These are phyloP conservation scores for Phytophthora agathidicida DNA, from an alignment of 352 stramenopile genomes.

Conservation along the genomic window DNA sequence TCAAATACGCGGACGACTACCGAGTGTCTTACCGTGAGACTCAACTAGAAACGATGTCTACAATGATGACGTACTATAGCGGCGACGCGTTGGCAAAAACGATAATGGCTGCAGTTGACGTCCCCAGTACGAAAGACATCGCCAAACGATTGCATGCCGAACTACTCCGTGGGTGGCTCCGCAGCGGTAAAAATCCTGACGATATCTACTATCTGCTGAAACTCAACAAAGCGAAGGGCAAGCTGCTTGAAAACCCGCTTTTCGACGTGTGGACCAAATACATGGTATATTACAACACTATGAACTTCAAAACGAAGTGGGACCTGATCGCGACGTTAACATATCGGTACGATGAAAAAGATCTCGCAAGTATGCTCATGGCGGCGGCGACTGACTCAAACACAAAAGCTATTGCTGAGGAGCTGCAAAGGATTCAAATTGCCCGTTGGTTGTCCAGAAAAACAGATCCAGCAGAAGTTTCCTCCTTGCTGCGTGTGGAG, in stretches of 20 bases:
- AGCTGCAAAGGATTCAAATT: neutral
- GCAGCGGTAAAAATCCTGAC: neutral
- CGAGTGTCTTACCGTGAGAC: neutral
- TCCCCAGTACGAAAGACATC: neutral
- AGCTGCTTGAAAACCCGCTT: constrained; percentile 1
- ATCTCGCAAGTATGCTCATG: neutral
- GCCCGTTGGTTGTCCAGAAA: neutral
- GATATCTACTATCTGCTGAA: neutral
- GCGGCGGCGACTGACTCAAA: neutral
- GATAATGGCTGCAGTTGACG: neutral
- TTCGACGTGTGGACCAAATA: constrained; percentile 11
- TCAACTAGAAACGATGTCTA: neutral
- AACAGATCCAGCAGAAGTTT: neutral
- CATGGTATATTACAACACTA: neutral
- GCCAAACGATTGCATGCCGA: constrained; percentile 4
- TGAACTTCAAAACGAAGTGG: neutral
- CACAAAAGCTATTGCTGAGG: neutral
- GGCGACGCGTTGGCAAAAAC: constrained; percentile 9
- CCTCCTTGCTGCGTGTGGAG: neutral
- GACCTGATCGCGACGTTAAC: neutral
- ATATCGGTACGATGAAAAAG: neutral
- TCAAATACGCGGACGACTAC: constrained; percentile 21
- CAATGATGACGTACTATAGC: neutral
- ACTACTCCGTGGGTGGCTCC: neutral
- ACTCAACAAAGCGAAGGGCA: neutral